These are phyloP conservation scores for Castanea mollissima DNA, from an alignment of 306 rosid species.

Conservation along the genomic window DNA sequence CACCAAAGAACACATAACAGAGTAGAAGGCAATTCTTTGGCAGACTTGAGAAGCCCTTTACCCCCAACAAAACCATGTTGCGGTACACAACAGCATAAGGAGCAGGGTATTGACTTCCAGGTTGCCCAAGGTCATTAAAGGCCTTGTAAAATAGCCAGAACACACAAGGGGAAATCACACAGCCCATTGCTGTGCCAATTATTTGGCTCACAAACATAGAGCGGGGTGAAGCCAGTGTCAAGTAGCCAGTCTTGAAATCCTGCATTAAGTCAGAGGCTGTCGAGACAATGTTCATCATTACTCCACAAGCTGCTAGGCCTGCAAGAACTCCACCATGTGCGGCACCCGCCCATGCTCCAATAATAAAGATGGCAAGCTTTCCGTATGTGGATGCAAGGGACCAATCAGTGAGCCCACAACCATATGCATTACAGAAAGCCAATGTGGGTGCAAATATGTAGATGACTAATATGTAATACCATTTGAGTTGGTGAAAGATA, in stretches of 20 bases:
- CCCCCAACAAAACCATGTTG: neutral
- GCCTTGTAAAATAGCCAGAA: slow-evolving; percentile 21
- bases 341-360: slow-evolving; percentile 10
- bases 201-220: slow-evolving; percentile 19
- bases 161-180: slow-evolving; percentile 7
- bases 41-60: slow-evolving; percentile 3
- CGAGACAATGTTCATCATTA: slow-evolving; percentile 16
- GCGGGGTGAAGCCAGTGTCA: slow-evolving; percentile 12
- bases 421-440: slow-evolving; percentile 18
- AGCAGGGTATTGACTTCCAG: neutral
- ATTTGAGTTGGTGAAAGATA: slow-evolving; percentile 3
- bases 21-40: slow-evolving; percentile 11
- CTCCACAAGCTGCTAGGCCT: slow-evolving; percentile 21
- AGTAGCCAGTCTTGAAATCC: slow-evolving; percentile 17
- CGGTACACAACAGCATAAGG: slow-evolving; percentile 8
- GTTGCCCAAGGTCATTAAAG: neutral
- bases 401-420: slow-evolving; percentile 19
- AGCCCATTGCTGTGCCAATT: slow-evolving; percentile 16
- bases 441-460: neutral
- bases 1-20: slow-evolving; percentile 1
- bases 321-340: slow-evolving; percentile 13
- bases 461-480: slow-evolving; percentile 15
- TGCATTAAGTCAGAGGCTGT: slow-evolving; percentile 18
- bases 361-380: slow-evolving; percentile 2
- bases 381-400: slow-evolving; percentile 16